phyloP scores from a whole-genome alignment of 371 early-diverging fungal genomes.

The Coemansia sp. region DNA sequence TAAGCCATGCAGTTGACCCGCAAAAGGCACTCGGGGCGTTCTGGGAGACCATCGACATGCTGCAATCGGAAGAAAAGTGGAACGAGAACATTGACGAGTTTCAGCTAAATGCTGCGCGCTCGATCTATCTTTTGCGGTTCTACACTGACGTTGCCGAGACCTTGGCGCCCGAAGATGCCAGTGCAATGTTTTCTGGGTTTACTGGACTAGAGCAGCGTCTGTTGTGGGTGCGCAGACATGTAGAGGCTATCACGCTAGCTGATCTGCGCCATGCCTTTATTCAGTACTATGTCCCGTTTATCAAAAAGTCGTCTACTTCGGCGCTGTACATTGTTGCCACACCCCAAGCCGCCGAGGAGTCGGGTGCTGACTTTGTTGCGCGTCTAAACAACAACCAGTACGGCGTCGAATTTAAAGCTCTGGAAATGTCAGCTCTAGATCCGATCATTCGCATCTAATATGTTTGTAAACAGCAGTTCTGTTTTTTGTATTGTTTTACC shows the following conservation, averaged over 20 bases:
- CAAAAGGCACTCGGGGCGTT: conserved; percentile 33
- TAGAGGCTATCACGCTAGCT: conserved; percentile 22
- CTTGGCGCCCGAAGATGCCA: conserved; percentile 29
- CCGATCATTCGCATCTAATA: conserved; percentile 20
- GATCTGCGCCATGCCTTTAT: conserved; percentile 35
- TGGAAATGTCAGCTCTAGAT: conserved; percentile 26
- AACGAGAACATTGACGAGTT: conserved; percentile 28
- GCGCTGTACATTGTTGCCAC: conserved; percentile 35
- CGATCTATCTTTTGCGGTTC: conserved; percentile 17
- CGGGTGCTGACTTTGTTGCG: conserved; percentile 6
- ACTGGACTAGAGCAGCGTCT: conserved; percentile 33
- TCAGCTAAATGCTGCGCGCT: conserved; percentile 36
- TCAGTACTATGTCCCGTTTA: conserved; percentile 23
- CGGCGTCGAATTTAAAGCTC: conserved; percentile 20
- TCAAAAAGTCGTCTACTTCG: conserved; percentile 8
- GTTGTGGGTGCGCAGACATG: conserved; percentile 31
- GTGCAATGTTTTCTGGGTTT: conserved; percentile 19
- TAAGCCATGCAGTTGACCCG: conserved; percentile 44
- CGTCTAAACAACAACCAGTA: conserved; percentile 26
- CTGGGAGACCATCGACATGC: conserved; percentile 31
- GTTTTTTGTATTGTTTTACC: neutral
- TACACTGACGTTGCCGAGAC: conserved; percentile 16
- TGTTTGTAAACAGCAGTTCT: conserved; percentile 1
- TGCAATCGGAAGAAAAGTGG: conserved; percentile 29
- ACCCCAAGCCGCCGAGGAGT: conserved; percentile 18